Base-by-base conservation (phyloP, 1,139 yeast genomes). In the Lodderomyces pseudojiufengensis region DNA sequence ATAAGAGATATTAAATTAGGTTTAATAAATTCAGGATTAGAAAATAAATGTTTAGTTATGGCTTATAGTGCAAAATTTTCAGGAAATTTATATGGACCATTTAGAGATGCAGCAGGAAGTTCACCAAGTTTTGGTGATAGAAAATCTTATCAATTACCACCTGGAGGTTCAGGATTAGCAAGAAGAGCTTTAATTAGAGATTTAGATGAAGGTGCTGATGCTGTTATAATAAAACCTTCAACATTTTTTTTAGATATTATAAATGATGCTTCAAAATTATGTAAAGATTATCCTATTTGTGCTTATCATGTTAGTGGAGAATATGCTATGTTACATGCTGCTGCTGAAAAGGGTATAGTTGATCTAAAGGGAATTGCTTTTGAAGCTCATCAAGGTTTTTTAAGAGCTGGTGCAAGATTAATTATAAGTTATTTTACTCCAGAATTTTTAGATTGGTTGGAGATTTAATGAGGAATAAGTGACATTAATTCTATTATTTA, bases 281-380 rank as follows among this genome's bases (percentile, higher is more conserved):
- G 95, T 56, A 62, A 70, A 37, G 94, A 92, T 57, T 78, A 84
- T 50, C 98, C 98, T 21, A 70, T 92, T 35, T 88, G 96, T 55
- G 94, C 95, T 18, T 92, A 92, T 61, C 98, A 94, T 59, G 99
- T 92, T 23, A 80, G 94, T 59, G 99, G 99, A 32, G 99, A 92
- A 62, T 92, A 78, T 56, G 97, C 98, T 33, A 92, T 94, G 98
- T 66, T 92, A 46, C 95, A 90, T 57, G 98, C 98, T 8, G 98
- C 97, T 35, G 97, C 97, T 22, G 97, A 90, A 51, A 90, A 90
- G 70, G 95, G 95, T 18, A 76, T 90, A 39, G 86, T 83, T 42
- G 97, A 92, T 57, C 72, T 94, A 60, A 84, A 87, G 60, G 72
- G 78, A 7, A 84, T 92, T 62, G 98, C 97, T 0, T 85, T 84